Evolutionary conservation across 148 eudicot genomes (phyloP), one percentile per base, ranked within the genome.

Genomic region (Agrostemma githago): DNA sequence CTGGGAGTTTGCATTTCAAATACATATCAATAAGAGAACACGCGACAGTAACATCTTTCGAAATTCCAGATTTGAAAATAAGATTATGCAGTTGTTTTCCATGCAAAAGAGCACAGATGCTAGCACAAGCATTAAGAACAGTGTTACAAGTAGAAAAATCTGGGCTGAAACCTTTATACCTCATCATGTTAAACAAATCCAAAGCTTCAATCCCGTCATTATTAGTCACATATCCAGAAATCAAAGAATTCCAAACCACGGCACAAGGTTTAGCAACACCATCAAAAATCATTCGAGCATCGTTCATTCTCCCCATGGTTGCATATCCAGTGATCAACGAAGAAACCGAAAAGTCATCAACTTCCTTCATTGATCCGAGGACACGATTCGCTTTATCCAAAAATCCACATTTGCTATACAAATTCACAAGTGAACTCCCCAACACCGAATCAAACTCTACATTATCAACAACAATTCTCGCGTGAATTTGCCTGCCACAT

Each of bases 291-390:
- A 81, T 84, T 75, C 87, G 85, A 20, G 98, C 98, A 66, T 89
- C 93, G 15, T 80, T 75, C 85, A 88, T 81, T 84, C 87, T 86
- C 57, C 92, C 85, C 59, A 76, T 75, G 74, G 78, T 87, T 34
- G 93, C 88, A 73, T 85, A 92, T 61, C 92, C 96, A 14, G 90
- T 87, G 70, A 95, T 95, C 86, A 92, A 81, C 2, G 99, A 87
- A 38, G 97, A 95, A 20, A 89, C 66, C n/a, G 99, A 88, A 80
- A 83, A 92, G 62, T 92, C 89, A 81, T 92, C 93, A 15, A 78
- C 80, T 26, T 80, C 71, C 62, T 71, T 76, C 86, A 89, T 80
- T 57, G 64, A 62, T 76, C 77, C 77, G 20, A 85, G 72, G 11
- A 89, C 74, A 48, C 61, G 81, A 21, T 54, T 75, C 3, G 99